A percentile compares a stretch with the other conserved stretches of the same genome.
phyloP scores from a whole-genome alignment of 352 stramenopile genomes.

The Halophytophthora batemanensis region DNA sequence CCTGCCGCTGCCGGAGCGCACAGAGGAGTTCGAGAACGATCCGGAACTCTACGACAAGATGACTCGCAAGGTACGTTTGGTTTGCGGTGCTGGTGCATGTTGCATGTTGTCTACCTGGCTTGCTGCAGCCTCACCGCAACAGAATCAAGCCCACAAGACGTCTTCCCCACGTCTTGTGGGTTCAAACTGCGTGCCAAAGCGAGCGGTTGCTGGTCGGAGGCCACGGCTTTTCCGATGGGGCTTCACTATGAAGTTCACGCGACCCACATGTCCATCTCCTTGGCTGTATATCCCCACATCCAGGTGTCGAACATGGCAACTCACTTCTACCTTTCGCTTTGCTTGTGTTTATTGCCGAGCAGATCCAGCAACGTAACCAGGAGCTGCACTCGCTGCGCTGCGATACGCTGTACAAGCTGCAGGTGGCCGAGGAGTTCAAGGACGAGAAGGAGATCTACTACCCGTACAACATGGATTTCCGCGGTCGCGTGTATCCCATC shows the following conservation, averaged over 20 bases:
- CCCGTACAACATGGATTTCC: slow-evolving; percentile 99
- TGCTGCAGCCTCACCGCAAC: slow-evolving; percentile 25
- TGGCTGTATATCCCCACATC: background rate
- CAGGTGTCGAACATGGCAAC: background rate
- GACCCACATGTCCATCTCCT: slow-evolving; percentile 37
- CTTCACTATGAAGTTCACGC: slow-evolving; percentile 22
- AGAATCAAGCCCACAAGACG: slow-evolving; percentile 83
- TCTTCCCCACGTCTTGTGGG: slow-evolving; percentile 49
- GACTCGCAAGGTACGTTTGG: slow-evolving; percentile 69
- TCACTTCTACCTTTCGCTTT: slow-evolving; percentile 7
- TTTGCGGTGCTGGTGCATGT: too few relatives aligned
- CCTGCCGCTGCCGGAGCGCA: slow-evolving; percentile 51
- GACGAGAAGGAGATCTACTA: slow-evolving; percentile 98
- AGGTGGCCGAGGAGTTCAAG: slow-evolving; percentile 95
- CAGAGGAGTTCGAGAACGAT: slow-evolving; percentile 69
- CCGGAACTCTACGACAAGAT: slow-evolving; percentile 69
- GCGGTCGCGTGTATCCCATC: slow-evolving; percentile 97
- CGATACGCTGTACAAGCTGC: slow-evolving; percentile 94
- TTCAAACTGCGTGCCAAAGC: slow-evolving; percentile 86
- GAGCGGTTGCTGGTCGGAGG: slow-evolving; percentile 44
- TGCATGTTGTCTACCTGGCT: slow-evolving; percentile 13
- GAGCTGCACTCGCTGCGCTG: slow-evolving; percentile 95
- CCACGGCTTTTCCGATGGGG: slow-evolving; percentile 13
- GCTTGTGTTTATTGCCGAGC: slow-evolving; percentile 12
- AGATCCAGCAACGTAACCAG: slow-evolving; percentile 78